These are phyloP conservation scores for Aphanomyces invadans DNA, from an alignment of 352 stramenopile species.

Conservation along the genomic window DNA sequence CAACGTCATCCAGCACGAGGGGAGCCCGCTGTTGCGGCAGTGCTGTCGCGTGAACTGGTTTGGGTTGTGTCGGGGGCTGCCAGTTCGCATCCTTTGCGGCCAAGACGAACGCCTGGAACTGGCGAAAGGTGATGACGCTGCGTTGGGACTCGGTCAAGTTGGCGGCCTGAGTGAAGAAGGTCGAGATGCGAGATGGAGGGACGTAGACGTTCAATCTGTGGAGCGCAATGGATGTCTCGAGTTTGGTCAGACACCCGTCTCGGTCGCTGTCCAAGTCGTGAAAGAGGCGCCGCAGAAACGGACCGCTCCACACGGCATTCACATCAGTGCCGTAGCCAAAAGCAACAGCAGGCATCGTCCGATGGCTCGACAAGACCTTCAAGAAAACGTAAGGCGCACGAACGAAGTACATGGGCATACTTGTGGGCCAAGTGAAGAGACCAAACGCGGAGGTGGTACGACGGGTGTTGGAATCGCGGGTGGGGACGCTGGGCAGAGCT, in stretches of 20 bases:
- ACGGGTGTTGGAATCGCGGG: not conserved
- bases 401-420: conserved; percentile 5
- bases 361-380: conserved; percentile 58
- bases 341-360: conserved; percentile 49
- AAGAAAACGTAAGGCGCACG: not conserved
- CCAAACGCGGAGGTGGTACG: not conserved
- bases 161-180: conserved; percentile 42
- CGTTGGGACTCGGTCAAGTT: not conserved
- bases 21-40: not conserved
- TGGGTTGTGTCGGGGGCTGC: not conserved
- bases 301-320: conserved; percentile 28
- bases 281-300: conserved; percentile 63
- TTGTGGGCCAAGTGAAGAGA: conserved; percentile 10
- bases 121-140: conserved; percentile 10
- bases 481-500: not conserved
- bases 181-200: conserved; percentile 43
- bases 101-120: conserved; percentile 16
- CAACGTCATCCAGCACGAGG: not conserved
- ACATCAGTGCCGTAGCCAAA: conserved; percentile 38
- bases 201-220: conserved; percentile 62
- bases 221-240: conserved; percentile 64
- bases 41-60: not conserved
- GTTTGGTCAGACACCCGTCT: conserved; percentile 59
- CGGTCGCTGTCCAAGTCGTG: conserved; percentile 59
- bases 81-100: conserved; percentile 6